Percentiles rank a stretch among this genome's conserved stretches.
Conservation (phyloP, 2,329 filamentous ascomycete species). For the Biscogniauxia sp. region DNA sequence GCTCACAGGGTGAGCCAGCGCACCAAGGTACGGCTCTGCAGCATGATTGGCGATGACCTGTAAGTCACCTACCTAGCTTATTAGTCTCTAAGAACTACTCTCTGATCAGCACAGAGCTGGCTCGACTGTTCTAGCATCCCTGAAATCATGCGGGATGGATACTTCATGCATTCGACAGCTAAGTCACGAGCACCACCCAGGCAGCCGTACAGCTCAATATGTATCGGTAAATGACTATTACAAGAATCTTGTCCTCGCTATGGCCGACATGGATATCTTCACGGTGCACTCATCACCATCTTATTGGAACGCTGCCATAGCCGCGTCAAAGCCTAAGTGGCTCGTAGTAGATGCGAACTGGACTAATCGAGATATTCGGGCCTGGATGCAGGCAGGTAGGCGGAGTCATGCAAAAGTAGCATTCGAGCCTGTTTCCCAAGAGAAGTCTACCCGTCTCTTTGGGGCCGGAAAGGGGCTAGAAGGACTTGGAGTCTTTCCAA, state of each 20-base stretch:
- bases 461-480: conserved; percentile 35
- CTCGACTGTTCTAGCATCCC: conserved; percentile 64
- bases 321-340: conserved; percentile 63
- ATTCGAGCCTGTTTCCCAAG: conserved; percentile 85
- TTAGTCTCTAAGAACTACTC: background rate
- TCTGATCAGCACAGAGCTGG: conserved; percentile 57
- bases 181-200: conserved; percentile 44
- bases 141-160: conserved; percentile 64
- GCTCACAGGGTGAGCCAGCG: conserved; percentile 65
- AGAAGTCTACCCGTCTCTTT: conserved; percentile 74
- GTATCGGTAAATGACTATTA: conserved; percentile 81
- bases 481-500: conserved; percentile 54
- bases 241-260: conserved; percentile 84
- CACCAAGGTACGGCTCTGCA: conserved; percentile 69
- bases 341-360: conserved; percentile 88
- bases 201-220: conserved; percentile 80
- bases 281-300: conserved; percentile 51
- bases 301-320: conserved; percentile 60
- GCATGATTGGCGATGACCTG: conserved; percentile 76
- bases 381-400: conserved; percentile 65
- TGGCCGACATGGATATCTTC: conserved; percentile 93
- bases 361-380: conserved; percentile 61
- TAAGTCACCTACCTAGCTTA: conserved; percentile 35
- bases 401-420: conserved; percentile 59
- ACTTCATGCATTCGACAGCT: conserved; percentile 61